Base-by-base conservation (phyloP, 371 early-diverging fungal genomes). In the Racocetra persica region DNA sequence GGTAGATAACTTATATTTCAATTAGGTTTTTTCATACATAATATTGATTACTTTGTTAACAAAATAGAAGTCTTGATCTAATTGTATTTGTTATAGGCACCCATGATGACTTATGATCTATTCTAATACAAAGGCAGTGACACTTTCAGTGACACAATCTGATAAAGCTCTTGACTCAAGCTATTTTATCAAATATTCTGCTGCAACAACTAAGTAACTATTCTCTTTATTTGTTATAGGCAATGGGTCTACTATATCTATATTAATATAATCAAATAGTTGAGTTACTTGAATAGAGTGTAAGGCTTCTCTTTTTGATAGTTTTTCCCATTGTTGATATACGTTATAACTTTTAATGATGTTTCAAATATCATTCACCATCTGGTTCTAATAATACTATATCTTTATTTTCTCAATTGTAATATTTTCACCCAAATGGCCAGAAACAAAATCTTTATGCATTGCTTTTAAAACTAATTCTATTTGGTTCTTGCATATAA, bases 141-240 rank as follows among this genome's bases (percentile, higher is more conserved):
- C 82, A 0, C 81, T 75, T 8, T 81, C 67, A 11, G 82, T 82
- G 0, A 81, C 74, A 1, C 85, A 81, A 28, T 79, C 72, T 5
- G 82, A 82, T 26, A 87, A 24, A 4, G 88, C 85, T 18, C 26
- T 77, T 0, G 88, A 87, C 6, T 86, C 66, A 0, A 84, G 80
- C 87, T 87, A 89, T 55, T 81, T 82, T 1, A 86, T 86, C 0
- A 81, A 77, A 59, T 84, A 78, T 67, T 90, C 89, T 32, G 87
- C 84, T 8, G 88, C 89, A 0, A 84, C 81, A 0, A 89, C 26
- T 8, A 41, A 41, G 13, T 60, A 60, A 18, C 1, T 20, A 24
- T 60, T 24, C 20, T 60, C 0, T 22, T 6, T n/a, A n/a, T n/a
- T 22, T 2, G 14, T n/a, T 22, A 18, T 2, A 7, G 26, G 60